Evolutionary conservation across 2,329 filamentous ascomycete genomes (phyloP), one percentile per base, ranked within the genome.

Genomic region (Neofusicoccum umdonicola): DNA sequence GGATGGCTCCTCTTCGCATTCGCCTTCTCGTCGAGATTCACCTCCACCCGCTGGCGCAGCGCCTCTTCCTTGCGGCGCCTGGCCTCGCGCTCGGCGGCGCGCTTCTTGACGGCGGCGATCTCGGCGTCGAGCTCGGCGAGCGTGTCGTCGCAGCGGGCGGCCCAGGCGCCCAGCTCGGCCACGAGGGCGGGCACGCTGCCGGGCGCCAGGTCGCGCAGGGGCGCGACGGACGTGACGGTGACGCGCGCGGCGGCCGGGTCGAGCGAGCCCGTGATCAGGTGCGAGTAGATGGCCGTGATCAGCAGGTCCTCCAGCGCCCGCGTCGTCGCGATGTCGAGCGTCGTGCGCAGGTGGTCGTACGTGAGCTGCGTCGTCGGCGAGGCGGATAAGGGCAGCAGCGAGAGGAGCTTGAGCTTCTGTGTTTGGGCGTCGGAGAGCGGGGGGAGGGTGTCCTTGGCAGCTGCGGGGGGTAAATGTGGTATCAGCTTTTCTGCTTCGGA

Each of bases 401-500:
- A 92, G 44, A 99, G 89, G 73, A 97, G 92, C 62, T 92, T 90
- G 48, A 99, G 90, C 80, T 99, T 99, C 68, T 88, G 85, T 48
- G 83, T 80, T 80, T 99, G 95, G 62, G 86, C 82, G 0, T 87
- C 83, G 74, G 85, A 89, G 56, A 99, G 87, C 7, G 82, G 67
- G 2, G 94, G 95, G 2, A 97, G 88, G 68, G 76, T 72, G n/a
- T 79, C 60, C 52, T 69, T 74, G 12, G 80, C 82, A 69, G 77
- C 80, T 82, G 75, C 69, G 60, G 19, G 19, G 64, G 71, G 70
- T 12, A 64, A 6, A 31, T n/a, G 19, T n/a, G 56, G 39, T 52
- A 51, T 65, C 17, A 67, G 65, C 56, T 11, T 48, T 41, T 48
- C 51, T 9, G 4, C 12, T 56, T 41, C 45, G 6, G 27, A 31